These are phyloP conservation scores for Ophiorrhiza pumila DNA, from an alignment of 257 asterid species.

Conservation along the genomic window DNA sequence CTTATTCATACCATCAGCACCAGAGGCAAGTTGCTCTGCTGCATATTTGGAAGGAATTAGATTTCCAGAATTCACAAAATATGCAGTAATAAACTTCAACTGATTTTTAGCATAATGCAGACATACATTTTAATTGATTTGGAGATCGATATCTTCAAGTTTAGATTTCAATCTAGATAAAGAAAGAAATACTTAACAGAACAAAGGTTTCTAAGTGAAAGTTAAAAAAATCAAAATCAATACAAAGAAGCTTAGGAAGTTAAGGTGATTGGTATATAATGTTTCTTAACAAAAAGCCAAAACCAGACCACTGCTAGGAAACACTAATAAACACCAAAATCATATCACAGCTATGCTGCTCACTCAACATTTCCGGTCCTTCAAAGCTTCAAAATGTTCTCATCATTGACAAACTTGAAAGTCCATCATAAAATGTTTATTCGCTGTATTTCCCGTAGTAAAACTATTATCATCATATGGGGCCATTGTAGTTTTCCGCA, in stretches of 20 bases:
- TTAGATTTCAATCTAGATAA: neutral
- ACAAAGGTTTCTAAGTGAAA: neutral
- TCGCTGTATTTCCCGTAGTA: neutral
- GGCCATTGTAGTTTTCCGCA: neutral
- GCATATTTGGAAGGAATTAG: slow-evolving; percentile 33
- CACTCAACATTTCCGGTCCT: neutral
- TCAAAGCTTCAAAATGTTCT: neutral
- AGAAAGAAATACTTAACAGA: neutral
- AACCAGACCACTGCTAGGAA: neutral
- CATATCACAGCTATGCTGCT: neutral
- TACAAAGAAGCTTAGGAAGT: neutral
- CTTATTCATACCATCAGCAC: slow-evolving; percentile 77
- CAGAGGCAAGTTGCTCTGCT: slow-evolving; percentile 95
- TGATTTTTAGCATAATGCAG: neutral
- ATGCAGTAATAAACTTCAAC: neutral
- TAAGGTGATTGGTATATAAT: neutral
- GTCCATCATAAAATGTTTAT: neutral
- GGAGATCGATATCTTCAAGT: neutral
- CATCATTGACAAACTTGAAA: neutral
- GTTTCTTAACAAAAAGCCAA: neutral
- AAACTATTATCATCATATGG: neutral
- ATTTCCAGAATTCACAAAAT: slow-evolving; percentile 7
- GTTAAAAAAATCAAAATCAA: neutral
- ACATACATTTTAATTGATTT: neutral
- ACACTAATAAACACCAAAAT: neutral